Conservation (phyloP, 257 asterid species). For the Lantana camara region DNA sequence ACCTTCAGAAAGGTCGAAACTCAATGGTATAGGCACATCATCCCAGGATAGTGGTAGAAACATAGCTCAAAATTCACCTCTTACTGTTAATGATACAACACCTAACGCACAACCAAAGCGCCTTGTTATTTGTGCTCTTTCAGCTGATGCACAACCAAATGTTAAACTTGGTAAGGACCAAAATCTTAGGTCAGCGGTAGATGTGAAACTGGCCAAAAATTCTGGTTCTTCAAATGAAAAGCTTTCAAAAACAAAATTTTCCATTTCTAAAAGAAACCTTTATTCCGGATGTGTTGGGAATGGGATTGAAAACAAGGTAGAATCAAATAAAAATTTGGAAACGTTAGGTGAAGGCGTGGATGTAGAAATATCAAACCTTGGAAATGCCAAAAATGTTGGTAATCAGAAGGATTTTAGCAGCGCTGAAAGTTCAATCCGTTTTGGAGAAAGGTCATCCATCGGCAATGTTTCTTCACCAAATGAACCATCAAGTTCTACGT, state of each 20-base stretch:
- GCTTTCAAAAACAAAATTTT: background rate
- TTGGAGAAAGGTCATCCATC: background rate
- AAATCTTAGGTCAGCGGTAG: background rate
- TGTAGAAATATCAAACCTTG: background rate
- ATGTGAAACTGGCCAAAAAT: background rate
- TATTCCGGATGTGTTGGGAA: background rate
- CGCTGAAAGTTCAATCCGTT: background rate
- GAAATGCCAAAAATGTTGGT: background rate
- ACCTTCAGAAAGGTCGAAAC: background rate
- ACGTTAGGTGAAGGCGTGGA: background rate
- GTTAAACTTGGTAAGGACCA: background rate
- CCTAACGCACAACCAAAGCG: background rate
- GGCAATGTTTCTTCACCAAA: background rate
- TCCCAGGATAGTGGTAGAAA: background rate
- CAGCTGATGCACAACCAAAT: too few relatives aligned
- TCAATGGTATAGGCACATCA: background rate
- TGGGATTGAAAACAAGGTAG: background rate
- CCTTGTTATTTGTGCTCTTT: background rate
- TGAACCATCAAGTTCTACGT: background rate
- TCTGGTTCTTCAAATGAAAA: background rate
- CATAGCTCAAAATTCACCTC: background rate
- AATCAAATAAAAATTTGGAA: background rate
- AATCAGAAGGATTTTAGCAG: background rate
- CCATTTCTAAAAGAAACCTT: background rate
- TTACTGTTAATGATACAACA: background rate